Evolutionary conservation across 441 rosid genomes (phyloP).

Genomic region (Bruguiera hainesii): DNA sequence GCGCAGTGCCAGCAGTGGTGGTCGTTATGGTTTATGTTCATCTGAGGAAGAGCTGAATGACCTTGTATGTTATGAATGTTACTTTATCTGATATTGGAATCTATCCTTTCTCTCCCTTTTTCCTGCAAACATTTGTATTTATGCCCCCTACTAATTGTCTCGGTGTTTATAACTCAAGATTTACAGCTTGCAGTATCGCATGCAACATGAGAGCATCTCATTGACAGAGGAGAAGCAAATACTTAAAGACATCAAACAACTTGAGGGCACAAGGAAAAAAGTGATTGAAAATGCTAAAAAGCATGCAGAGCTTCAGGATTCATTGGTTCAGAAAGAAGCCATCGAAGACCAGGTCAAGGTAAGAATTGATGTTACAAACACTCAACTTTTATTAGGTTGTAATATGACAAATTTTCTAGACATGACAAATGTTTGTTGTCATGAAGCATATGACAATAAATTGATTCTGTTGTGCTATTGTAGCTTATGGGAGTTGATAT

Average conservation of each 20-base stretch:
- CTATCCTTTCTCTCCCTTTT: neutral
- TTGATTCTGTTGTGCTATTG: slow-evolving; percentile 16
- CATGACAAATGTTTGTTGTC: neutral
- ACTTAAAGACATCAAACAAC: slow-evolving; percentile 83
- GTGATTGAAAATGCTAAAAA: slow-evolving; percentile 79
- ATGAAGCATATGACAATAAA: neutral
- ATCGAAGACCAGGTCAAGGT: slow-evolving; percentile 96
- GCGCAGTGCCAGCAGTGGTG: slow-evolving; percentile 41
- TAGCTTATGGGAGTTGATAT: slow-evolving; percentile 70
- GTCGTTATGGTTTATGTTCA: slow-evolving; percentile 75
- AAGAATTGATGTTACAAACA: slow-evolving; percentile 28
- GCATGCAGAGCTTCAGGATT: slow-evolving; percentile 83
- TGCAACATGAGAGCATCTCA: slow-evolving; percentile 92
- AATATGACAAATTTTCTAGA: slow-evolving; percentile 3
- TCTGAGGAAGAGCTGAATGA: slow-evolving; percentile 89
- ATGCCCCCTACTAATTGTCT: slow-evolving; percentile 14
- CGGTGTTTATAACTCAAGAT: slow-evolving; percentile 50
- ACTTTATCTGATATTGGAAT: neutral
- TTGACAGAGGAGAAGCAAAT: slow-evolving; percentile 89
- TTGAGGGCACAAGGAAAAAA: slow-evolving; percentile 88
- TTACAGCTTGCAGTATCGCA: slow-evolving; percentile 67
- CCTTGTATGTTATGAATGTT: slow-evolving; percentile 42
- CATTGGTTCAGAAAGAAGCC: slow-evolving; percentile 81
- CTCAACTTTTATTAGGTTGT: neutral
- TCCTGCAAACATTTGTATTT: slow-evolving; percentile 4